Percentiles rank a stretch among this genome's conserved stretches.
phyloP scores from a whole-genome alignment of 1,284 basidiomycete genomes.

The Pseudozyma thailandica region DNA sequence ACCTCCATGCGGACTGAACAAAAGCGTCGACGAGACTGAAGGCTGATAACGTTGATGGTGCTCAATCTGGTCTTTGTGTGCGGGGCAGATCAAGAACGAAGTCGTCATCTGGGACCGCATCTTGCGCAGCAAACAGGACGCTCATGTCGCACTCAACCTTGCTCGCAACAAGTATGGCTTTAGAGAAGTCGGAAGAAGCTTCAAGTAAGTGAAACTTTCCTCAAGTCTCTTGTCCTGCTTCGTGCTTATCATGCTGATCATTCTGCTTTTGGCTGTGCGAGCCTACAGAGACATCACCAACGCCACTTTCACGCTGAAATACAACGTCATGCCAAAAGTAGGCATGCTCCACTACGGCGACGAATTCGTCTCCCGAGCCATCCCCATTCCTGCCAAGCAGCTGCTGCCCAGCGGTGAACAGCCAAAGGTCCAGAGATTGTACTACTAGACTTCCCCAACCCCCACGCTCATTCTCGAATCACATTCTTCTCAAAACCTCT shows the following conservation, averaged over 20 bases:
- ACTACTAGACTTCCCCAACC: conserved; percentile 24
- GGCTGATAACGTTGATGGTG: too few species aligned
- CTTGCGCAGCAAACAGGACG: conserved; percentile 80
- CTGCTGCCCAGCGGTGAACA: conserved; percentile 21
- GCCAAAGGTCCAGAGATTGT: conserved; percentile 34
- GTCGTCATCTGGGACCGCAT: conserved; percentile 93
- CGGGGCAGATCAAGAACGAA: conserved; percentile 77
- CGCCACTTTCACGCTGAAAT: conserved; percentile 81
- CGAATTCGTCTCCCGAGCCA: conserved; percentile 21
- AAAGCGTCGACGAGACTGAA: not conserved
- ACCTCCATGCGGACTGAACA: not conserved
- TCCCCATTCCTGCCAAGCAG: conserved; percentile 26
- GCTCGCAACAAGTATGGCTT: conserved; percentile 86
- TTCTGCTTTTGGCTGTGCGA: not conserved
- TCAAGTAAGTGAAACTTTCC: conserved; percentile 75
- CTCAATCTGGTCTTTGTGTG: too few species aligned
- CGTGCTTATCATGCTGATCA: conserved; percentile 6
- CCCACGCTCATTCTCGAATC: too few species aligned
- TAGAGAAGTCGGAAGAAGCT: conserved; percentile 78
- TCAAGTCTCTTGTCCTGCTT: not conserved
- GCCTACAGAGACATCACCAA: conserved; percentile 59
- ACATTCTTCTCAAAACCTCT: too few species aligned
- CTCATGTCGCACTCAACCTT: conserved; percentile 74
- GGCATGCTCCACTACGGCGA: conserved; percentile 73
- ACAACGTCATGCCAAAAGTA: conserved; percentile 90